Evolutionary conservation across 129 eudicot species (phyloP), one percentile per base, ranked within the genome.

Genomic region (Glebionis coronaria): DNA sequence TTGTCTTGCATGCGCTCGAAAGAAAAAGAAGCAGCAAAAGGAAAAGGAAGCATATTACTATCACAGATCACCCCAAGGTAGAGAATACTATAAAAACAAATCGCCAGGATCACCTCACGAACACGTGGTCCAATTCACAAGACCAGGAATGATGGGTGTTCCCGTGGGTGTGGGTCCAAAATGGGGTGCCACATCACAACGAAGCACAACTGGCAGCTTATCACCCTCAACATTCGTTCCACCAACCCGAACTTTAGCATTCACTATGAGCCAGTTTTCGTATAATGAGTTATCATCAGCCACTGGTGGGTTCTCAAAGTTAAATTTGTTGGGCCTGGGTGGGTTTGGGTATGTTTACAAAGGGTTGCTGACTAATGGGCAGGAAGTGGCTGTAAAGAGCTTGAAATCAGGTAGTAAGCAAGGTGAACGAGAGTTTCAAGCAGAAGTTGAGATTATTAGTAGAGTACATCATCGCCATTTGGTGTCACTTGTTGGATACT

Each of bases 391-490:
- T 1, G 95, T 83, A 9, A 87, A 87, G 83, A 81, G 90, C 38
- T 72, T 81, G 66, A 87, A 87, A 73, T 53, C 83, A 10, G 94
- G 87, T 4, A 87, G 94, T 61, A 83, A 80, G 40, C 94, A 87
- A 67, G 94, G 94, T 3, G 87, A 83, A 28, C 61, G 94, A 51
- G 94, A 83, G 67, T 87, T 78, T 61, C 91, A 82, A 63, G 82
- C 91, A 9, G 91, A 85, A 70, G 91, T 85, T 66, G 91, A 85
- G 65, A 83, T 76, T 47, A 87, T 87, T 66, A 83, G 90, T 61
- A 79, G 88, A 14, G 88, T 86, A 57, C 93, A 86, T 55, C 93
- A 86, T 76, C 85, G 88, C 15, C 93, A 86, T 71, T 82, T 86
- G 63, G 93, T 83, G 29, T 86, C 93, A 1, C 85, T 86, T 55